A percentile compares a stretch with the other conserved stretches of the same genome.
These are phyloP conservation scores for Solanum bulbocastanum DNA, from an alignment of 257 asterid species.

Conservation along the genomic window DNA sequence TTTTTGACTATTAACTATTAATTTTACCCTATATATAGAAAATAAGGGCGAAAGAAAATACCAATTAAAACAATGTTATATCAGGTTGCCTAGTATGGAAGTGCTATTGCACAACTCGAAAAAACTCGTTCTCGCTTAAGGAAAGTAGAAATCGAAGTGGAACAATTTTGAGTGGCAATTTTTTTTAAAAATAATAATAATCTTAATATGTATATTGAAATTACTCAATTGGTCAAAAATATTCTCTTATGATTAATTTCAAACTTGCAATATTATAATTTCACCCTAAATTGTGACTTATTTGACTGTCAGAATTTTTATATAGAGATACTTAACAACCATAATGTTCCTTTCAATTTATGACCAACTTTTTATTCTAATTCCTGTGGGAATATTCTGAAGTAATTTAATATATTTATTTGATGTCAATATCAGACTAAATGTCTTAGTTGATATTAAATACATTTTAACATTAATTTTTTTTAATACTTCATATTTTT, in stretches of 20 bases:
- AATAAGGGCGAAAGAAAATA: too few species aligned
- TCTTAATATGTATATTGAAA: neutral
- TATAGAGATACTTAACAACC: neutral
- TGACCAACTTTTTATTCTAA: neutral
- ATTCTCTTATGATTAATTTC: neutral
- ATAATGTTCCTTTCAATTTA: neutral
- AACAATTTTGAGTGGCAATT: too few species aligned
- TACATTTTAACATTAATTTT: neutral
- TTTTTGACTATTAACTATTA: neutral
- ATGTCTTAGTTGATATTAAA: neutral
- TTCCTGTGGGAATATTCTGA: neutral
- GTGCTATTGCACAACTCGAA: neutral
- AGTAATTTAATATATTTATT: neutral
- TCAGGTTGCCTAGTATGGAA: neutral
- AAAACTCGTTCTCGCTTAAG: neutral
- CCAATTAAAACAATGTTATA: neutral
- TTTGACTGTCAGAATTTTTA: neutral
- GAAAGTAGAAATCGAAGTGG: too few species aligned
- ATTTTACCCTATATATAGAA: neutral
- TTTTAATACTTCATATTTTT: neutral
- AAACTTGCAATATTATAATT: neutral
- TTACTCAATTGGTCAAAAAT: neutral
- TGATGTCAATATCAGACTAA: neutral
- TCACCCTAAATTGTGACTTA: neutral
- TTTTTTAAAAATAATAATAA: too few species aligned